Base-by-base conservation (phyloP, 768 basidiomycete genomes). In the Lactifluus rugatus region DNA sequence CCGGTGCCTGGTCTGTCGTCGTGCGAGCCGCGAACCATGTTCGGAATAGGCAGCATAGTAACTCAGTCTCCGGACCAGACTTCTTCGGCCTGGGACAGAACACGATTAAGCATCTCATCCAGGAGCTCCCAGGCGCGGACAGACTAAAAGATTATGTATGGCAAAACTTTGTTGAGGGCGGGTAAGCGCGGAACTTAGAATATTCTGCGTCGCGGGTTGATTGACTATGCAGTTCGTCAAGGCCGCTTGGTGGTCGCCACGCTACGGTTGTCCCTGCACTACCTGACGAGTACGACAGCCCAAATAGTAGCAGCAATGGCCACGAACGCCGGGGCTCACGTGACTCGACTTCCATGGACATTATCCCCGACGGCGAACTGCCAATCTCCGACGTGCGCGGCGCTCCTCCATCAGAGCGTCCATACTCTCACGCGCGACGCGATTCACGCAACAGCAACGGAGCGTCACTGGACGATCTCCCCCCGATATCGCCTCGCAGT, bases 31-130 rank as follows among this genome's bases (percentile, higher is more conserved):
- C 90, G 1, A 92, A 91, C 66, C 78, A 80, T 44, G 82, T 92
- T 60, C 82, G 89, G 49, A 84, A 87, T 67, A 78, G 88, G 14
- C 85, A 88, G 62, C 89, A 91, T 66, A 87, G 85, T 45, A 91
- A 91, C 69, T 89, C 86, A 5, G 87, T 93, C 14, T 92, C 89
- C 2, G 89, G 89, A 0, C 89, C 89, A 14, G 89, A 92, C 71
- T 91, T 91, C 70, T 92, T 89, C 66, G 90, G 90, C 9, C 75
- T 93, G 16, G 86, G 86, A 3, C 86, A 91, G 70, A 91, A 91
- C 67, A 86, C 87, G 4, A 90, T 93, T 74, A 92, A 91, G 72
- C 87, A 89, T 66, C 78, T 92, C 37, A 89, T 93, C n/a, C 89
- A 93, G 70, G 85, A 89, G 70, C 75, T 93, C 16, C 82, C 84